A percentile compares a stretch with the other conserved stretches of the same genome.
phyloP scores from a whole-genome alignment of 2,329 filamentous ascomycete species.

The Tolypocladium pustulatum region DNA sequence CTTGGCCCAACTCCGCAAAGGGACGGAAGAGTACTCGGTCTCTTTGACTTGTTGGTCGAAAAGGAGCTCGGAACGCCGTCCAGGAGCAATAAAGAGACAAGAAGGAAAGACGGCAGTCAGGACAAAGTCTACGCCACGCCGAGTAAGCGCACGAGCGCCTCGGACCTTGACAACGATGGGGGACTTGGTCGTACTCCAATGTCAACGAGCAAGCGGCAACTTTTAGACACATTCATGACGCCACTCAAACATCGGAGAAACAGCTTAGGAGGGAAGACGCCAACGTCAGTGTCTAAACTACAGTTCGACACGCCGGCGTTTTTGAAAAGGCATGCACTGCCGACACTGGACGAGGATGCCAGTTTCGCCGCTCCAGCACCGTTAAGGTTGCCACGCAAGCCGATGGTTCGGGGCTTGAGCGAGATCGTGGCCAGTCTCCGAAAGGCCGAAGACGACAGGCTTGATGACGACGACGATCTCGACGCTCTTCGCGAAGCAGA shows the following conservation, averaged over 20 bases:
- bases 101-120: slow-evolving; percentile 1
- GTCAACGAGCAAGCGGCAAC: slow-evolving; percentile 48
- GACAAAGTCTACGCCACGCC: slow-evolving; percentile 30
- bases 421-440: slow-evolving; percentile 62
- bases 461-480: slow-evolving; percentile 55
- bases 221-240: slow-evolving; percentile 54
- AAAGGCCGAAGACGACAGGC: slow-evolving; percentile 56
- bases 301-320: slow-evolving; percentile 64
- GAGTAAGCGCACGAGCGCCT: slow-evolving; percentile 27
- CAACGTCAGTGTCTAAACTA: slow-evolving; percentile 41
- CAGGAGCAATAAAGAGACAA: slow-evolving; percentile 22
- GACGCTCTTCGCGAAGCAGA: slow-evolving; percentile 67
- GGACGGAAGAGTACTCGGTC: slow-evolving; percentile 64
- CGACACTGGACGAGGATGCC: slow-evolving; percentile 45
- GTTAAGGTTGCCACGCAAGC: slow-evolving; percentile 44
- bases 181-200: slow-evolving; percentile 38
- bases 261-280: slow-evolving; percentile 30
- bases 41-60: slow-evolving; percentile 61
- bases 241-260: slow-evolving; percentile 43
- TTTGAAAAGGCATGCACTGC: slow-evolving; percentile 38
- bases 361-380: slow-evolving; percentile 37
- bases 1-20: slow-evolving; percentile 73
- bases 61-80: slow-evolving; percentile 39
- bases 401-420: slow-evolving; percentile 60
- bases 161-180: slow-evolving; percentile 16